phyloP scores from a whole-genome alignment of 2,329 filamentous ascomycete species.

The Xylaria sp. region DNA sequence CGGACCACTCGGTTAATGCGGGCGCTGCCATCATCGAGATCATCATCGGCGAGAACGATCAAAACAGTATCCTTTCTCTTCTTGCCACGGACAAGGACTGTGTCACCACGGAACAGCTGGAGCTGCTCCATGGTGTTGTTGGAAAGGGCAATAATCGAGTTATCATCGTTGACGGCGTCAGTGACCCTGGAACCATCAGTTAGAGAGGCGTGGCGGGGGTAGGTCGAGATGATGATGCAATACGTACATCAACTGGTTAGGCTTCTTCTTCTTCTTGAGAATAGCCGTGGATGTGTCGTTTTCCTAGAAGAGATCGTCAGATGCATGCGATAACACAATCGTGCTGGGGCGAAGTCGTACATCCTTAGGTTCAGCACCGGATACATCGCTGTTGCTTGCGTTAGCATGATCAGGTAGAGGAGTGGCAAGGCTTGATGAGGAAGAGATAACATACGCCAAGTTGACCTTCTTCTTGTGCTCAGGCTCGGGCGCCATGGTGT shows the following conservation, averaged over 20 bases:
- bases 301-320: slow-evolving; percentile 48
- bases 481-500: slow-evolving; percentile 67
- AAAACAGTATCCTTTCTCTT: slow-evolving; percentile 99
- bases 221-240: neutral
- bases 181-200: slow-evolving; percentile 64
- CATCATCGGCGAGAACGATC: slow-evolving; percentile 95
- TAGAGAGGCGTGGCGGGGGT: neutral
- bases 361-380: slow-evolving; percentile 79
- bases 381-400: slow-evolving; percentile 63
- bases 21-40: slow-evolving; percentile 93
- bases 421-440: neutral
- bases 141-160: slow-evolving; percentile 96
- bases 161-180: slow-evolving; percentile 98
- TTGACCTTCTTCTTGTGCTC: slow-evolving; percentile 80
- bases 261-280: slow-evolving; percentile 99
- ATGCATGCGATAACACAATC: slow-evolving; percentile 18
- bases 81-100: slow-evolving; percentile 96
- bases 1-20: slow-evolving; percentile 98
- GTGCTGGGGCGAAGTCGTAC: slow-evolving; percentile 46
- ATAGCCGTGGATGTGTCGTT: slow-evolving; percentile 94
- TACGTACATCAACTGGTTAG: slow-evolving; percentile 86
- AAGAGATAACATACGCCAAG: slow-evolving; percentile 57
- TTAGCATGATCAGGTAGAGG: slow-evolving; percentile 33
- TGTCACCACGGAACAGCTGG: slow-evolving; percentile 97
- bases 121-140: slow-evolving; percentile 99